Percentiles rank a stretch among this genome's conserved stretches.
phyloP scores from a whole-genome alignment of 2,329 filamentous ascomycete genomes.

The Penicillium sp. region DNA sequence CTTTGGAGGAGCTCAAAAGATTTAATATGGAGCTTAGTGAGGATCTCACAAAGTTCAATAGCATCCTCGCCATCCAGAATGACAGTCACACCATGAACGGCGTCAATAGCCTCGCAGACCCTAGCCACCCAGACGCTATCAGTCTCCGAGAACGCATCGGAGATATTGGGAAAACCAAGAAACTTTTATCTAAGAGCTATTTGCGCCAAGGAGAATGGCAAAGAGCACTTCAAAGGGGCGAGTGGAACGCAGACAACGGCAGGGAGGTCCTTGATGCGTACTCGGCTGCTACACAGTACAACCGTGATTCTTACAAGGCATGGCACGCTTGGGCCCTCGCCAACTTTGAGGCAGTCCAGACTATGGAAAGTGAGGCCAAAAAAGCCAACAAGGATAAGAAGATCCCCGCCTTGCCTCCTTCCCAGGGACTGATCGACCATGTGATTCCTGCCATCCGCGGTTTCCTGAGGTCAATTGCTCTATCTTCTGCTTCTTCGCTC shows the following conservation, averaged over 20 bases:
- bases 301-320: constrained; percentile 95
- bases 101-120: constrained; percentile 43
- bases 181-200: constrained; percentile 88
- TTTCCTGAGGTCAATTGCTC: constrained; percentile 94
- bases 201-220: constrained; percentile 96
- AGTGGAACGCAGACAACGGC: constrained; percentile 82
- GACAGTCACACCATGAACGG: constrained; percentile 42
- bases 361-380: constrained; percentile 61
- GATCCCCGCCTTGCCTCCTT: constrained; percentile 48
- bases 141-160: constrained; percentile 37
- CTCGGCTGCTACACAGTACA: constrained; percentile 84
- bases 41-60: constrained; percentile 48
- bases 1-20: constrained; percentile 55
- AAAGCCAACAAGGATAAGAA: constrained; percentile 44
- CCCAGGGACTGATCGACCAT: constrained; percentile 69
- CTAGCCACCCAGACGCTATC: constrained; percentile 35
- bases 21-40: constrained; percentile 57
- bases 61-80: constrained; percentile 31
- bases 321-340: constrained; percentile 98
- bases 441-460: constrained; percentile 91
- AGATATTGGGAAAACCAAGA: constrained; percentile 53
- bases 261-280: constrained; percentile 89
- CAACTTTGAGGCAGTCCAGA: constrained; percentile 96
- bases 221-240: constrained; percentile 72
- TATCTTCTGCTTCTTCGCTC: constrained; percentile 85